Percentiles rank a stretch among this genome's conserved stretches.
Conservation (phyloP, 1,284 basidiomycete genomes). For the Leccinum ponderosum region DNA sequence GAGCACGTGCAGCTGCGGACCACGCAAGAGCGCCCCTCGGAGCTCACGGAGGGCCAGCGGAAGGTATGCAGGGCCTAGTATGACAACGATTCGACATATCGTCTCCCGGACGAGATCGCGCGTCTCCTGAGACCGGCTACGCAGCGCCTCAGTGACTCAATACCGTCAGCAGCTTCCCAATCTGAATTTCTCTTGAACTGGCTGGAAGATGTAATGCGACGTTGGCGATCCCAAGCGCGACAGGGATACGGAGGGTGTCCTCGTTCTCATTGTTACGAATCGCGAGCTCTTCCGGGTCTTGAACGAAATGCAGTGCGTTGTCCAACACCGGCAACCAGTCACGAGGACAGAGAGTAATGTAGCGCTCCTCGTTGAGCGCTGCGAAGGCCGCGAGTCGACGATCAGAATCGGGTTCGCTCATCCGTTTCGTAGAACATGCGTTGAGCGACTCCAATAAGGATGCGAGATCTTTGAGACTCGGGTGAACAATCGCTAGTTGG, state of each 20-base stretch:
- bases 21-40: conserved; percentile 80
- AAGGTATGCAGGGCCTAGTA: conserved; percentile 77
- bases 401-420: conserved; percentile 96
- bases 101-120: conserved; percentile 88
- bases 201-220: conserved; percentile 83
- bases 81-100: conserved; percentile 78
- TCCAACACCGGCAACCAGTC: conserved; percentile 88
- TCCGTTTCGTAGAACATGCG: conserved; percentile 77
- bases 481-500: conserved; percentile 55
- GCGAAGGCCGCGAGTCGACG: conserved; percentile 80
- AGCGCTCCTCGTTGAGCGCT: conserved; percentile 66
- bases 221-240: conserved; percentile 86
- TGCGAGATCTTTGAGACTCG: conserved; percentile 49
- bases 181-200: conserved; percentile 68
- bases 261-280: conserved; percentile 86
- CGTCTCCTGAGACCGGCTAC: conserved; percentile 93
- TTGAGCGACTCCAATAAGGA: conserved; percentile 75
- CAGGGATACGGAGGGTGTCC: conserved; percentile 83
- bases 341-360: conserved; percentile 47
- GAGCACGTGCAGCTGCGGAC: conserved; percentile 93
- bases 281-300: conserved; percentile 88
- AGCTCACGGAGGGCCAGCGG: conserved; percentile 79
- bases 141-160: conserved; percentile 70
- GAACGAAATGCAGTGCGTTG: conserved; percentile 85
- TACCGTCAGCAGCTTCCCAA: conserved; percentile 79